Conservation (phyloP, 2,329 filamentous ascomycete species). For the Orbilia quercus region DNA sequence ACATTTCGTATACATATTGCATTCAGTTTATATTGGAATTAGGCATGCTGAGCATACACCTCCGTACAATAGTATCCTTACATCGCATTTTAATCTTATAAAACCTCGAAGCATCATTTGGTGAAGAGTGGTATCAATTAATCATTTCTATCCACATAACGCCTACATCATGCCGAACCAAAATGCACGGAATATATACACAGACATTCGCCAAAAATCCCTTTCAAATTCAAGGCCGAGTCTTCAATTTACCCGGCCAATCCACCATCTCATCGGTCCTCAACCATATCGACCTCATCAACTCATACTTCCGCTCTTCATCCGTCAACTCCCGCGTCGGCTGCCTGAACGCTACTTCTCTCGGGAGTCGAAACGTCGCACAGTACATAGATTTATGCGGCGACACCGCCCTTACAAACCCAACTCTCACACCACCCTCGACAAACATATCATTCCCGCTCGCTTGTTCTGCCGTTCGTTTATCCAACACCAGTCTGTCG, state of each 20-base stretch:
- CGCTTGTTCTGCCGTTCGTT: conserved; percentile 52
- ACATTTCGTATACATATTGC: neutral
- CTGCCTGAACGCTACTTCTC: conserved; percentile 79
- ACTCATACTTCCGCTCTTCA: conserved; percentile 80
- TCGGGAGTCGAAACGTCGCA: conserved; percentile 86
- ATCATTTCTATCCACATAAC: conserved; percentile 24
- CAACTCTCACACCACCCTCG: conserved; percentile 68
- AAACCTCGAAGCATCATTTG: neutral
- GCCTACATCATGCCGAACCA: conserved; percentile 29
- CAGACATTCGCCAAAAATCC: neutral
- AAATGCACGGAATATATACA: conserved; percentile 4
- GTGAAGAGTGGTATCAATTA: conserved; percentile 37
- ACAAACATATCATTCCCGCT: conserved; percentile 16
- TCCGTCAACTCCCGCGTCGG: conserved; percentile 72
- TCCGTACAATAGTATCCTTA: conserved; percentile 12
- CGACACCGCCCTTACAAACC: conserved; percentile 83
- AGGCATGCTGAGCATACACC: conserved; percentile 12
- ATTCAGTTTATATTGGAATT: conserved; percentile 1
- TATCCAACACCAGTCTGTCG: conserved; percentile 65
- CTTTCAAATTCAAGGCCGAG: conserved; percentile 4
- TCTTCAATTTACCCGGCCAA: conserved; percentile 44
- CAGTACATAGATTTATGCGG: conserved; percentile 98
- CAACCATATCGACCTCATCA: conserved; percentile 70
- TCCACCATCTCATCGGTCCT: conserved; percentile 19
- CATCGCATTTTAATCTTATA: neutral